These are phyloP conservation scores for Amylocarpus encephaloides DNA, from an alignment of 2,329 filamentous ascomycete species.

Conservation along the genomic window DNA sequence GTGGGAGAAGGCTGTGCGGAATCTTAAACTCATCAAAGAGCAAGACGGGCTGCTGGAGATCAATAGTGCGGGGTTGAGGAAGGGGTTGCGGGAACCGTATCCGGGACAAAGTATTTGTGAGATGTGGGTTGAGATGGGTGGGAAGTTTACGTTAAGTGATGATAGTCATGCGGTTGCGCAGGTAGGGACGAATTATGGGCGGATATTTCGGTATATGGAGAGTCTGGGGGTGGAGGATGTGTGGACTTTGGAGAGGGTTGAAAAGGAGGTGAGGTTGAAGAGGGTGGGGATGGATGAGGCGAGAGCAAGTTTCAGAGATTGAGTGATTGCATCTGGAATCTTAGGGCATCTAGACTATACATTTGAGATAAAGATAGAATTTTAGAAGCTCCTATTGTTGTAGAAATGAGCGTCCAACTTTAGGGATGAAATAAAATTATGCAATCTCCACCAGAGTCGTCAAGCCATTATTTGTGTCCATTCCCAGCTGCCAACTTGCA, in stretches of 20 bases:
- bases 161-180: conserved; percentile 89
- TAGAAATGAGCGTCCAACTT: too few species aligned
- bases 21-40: conserved; percentile 61
- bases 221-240: conserved; percentile 58
- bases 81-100: conserved; percentile 88
- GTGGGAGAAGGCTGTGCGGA: conserved; percentile 69
- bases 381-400: too few species aligned
- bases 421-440: too few species aligned
- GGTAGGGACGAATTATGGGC: conserved; percentile 75
- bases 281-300: conserved; percentile 17
- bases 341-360: too few species aligned
- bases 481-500: too few species aligned
- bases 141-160: conserved; percentile 85
- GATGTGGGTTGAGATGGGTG: conserved; percentile 66
- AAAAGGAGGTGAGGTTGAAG: conserved; percentile 5
- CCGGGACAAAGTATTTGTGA: conserved; percentile 72
- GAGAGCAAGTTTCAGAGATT: conserved; percentile 19
- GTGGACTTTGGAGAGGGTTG: conserved; percentile 30
- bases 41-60: conserved; percentile 85
- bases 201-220: conserved; percentile 64
- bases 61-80: conserved; percentile 80
- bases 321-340: background rate
- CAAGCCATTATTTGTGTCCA: too few species aligned
- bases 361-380: too few species aligned
- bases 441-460: too few species aligned